Evolutionary conservation across 148 eudicot species (phyloP).

Genomic region (Cornus controversa): DNA sequence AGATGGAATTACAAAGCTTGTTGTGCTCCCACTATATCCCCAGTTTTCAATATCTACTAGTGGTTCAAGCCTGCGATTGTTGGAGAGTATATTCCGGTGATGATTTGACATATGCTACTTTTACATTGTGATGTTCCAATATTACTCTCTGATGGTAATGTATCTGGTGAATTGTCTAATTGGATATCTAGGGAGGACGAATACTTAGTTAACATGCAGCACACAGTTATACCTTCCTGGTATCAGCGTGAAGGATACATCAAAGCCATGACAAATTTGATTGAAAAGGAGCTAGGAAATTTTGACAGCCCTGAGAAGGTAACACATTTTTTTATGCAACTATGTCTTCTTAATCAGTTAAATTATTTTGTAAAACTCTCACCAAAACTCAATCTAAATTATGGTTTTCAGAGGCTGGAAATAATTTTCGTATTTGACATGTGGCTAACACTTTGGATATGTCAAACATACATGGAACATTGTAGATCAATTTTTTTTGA

Average conservation of each 20-base stretch:
- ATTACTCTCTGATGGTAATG: background rate
- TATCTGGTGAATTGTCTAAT: conserved; percentile 4
- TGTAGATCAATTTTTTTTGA: too few species aligned
- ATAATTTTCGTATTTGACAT: too few species aligned
- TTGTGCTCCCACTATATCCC: conserved; percentile 98
- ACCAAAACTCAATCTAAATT: background rate
- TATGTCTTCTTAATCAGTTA: background rate
- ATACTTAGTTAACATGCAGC: conserved; percentile 94
- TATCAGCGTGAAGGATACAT: conserved; percentile 97
- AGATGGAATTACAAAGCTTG: conserved; percentile 87
- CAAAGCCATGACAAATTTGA: conserved; percentile 85
- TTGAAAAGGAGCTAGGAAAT: conserved; percentile 62
- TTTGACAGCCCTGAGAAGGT: conserved; percentile 81
- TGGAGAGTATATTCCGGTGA: conserved; percentile 95
- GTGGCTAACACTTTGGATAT: too few species aligned
- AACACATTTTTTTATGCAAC: conserved; percentile 14
- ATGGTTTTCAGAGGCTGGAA: background rate
- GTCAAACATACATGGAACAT: too few species aligned
- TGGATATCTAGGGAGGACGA: conserved; percentile 73
- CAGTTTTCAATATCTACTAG: conserved; percentile 98
- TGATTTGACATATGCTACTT: conserved; percentile 1
- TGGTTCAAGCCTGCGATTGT: conserved; percentile 92
- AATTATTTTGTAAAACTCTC: background rate
- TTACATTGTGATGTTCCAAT: background rate
- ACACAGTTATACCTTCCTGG: conserved; percentile 98